Percentiles rank a stretch among this genome's conserved stretches.
Evolutionary conservation across 139 green algal genomes (phyloP).

Genomic region (Micractinium conductrix): DNA sequence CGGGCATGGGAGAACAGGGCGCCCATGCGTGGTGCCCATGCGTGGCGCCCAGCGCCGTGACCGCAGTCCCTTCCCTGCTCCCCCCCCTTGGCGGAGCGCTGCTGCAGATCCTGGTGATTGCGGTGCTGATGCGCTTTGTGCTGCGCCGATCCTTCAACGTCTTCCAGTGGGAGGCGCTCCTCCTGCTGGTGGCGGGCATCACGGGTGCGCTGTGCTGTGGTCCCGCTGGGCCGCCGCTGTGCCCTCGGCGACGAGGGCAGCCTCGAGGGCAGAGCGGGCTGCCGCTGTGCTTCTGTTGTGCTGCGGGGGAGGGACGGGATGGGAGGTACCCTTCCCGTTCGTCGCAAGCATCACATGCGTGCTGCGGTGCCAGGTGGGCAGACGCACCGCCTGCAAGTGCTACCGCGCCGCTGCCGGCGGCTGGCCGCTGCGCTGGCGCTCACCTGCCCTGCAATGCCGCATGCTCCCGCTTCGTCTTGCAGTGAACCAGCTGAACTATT

Average conservation of each 20-base stretch:
- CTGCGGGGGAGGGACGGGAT: no score
- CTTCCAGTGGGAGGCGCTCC: slow-evolving; percentile 69
- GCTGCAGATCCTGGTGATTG: slow-evolving; percentile 83
- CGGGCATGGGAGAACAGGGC: background rate
- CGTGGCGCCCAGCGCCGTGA: background rate
- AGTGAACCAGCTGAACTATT: slow-evolving; percentile 92
- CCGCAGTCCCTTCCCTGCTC: background rate
- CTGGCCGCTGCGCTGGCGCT: no score
- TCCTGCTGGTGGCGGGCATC: background rate
- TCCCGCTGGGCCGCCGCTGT: no score
- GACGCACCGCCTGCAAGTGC: background rate
- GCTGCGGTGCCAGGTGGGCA: background rate
- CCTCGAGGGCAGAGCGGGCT: background rate
- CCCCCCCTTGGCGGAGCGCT: no score
- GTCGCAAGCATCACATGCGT: no score
- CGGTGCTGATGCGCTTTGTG: slow-evolving; percentile 88
- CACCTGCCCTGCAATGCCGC: background rate
- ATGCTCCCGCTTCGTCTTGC: background rate
- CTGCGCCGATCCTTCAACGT: slow-evolving; percentile 84
- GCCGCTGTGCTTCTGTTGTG: background rate
- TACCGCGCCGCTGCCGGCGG: no score
- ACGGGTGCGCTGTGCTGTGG: background rate
- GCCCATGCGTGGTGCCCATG: no score
- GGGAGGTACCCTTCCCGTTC: background rate
- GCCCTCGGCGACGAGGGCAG: no score